Base-by-base conservation (phyloP, 75 land plant species). In the Picea sitchensis region DNA sequence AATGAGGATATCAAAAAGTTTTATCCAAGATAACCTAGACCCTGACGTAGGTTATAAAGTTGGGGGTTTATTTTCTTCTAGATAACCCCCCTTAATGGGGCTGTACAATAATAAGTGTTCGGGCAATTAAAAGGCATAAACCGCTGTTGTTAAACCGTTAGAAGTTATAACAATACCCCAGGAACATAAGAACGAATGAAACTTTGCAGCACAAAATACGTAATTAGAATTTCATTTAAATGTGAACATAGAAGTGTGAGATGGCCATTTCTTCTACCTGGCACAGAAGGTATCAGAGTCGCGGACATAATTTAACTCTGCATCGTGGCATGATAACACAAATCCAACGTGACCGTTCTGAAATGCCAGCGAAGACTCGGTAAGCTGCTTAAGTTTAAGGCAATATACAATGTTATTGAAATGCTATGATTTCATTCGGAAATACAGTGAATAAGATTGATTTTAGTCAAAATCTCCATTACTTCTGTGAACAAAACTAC, bases 321-420 rank as follows among this genome's bases (percentile, higher is more conserved):
- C 87, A 79, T 85, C 86, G 69, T 85, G 83, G 77, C 86, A 84
- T 26, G 87, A 85, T 62, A 85, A 51, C 78, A 85, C 61, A 67
- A 85, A 85, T 17, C 86, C 87, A 68, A 79, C 81, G 32, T 84
- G 86, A 63, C 86, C 86, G 41, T 85, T 59, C 86, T 85, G 87
- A 47, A 71, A 71, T 11, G n/a, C 56, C 41, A 71, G 41, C 14
- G 18, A 67, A 5, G 15, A 21, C 9, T 47, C 51, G 41, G 30
- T 26, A 64, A 64, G 65, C 13, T 69, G 47, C 47, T 44, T 44
- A 17, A 38, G 73, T 41, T 14, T 36, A 69, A 44, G 20, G 20
- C 26, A n/a, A 71, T 8, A 47, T 44, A 12, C 56, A 9, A 51
- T 51, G 56, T 51, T 51, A 51, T 51, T 11, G 56, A 51, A 41